Base-by-base conservation (phyloP, 2,329 filamentous ascomycete genomes). In the Verticillium longisporum region DNA sequence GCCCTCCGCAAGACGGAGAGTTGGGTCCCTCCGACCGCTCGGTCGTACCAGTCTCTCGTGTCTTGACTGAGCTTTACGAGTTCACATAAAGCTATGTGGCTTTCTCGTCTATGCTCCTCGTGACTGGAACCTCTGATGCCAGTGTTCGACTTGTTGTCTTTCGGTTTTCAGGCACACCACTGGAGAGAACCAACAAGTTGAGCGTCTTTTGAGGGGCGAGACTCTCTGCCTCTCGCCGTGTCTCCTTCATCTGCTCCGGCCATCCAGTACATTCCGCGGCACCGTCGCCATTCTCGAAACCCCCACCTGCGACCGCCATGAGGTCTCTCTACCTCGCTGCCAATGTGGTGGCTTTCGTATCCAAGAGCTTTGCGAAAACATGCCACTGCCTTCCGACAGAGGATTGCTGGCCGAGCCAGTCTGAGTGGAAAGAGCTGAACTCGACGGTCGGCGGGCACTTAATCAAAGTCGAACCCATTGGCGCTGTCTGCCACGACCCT, bases 381-480 rank as follows among this genome's bases (percentile, higher is more conserved):
- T 50, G 45, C 9, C 45, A 50, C 45, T 50, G 45, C 18, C 45
- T 50, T 18, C 45, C 45, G 5, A 50, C 45, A 9, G 45, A 50
- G n/a, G 45, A 26, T 18, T 50, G 45, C 18, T 50, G 45, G 45
- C 45, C 45, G 13, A 50, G 21, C n/a, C 45, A 50, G 45, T 11
- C 45, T 3, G 58, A 59, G 7, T 83, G 80, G 80, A 62, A 68
- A 11, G 56, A 61, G 1, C 73, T 83, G 61, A 83, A 83, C 61
- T 54, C 67, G 15, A 75, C 78, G 5, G 66, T 83, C 6, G 68
- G 69, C 10, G 80, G 81, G 1, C 69, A 68, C 18, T 70, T 83
- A 33, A 69, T 83, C 31, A 71, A 73, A 4, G 80, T 76, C 0
- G 66, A 75, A 1, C 81, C 82, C 0, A 65, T 82, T 2, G 82